A percentile compares a stretch with the other conserved stretches of the same genome.
These are phyloP conservation scores for Musa balbisiana DNA, from an alignment of 202 grass and related monocot genomes.

Conservation along the genomic window DNA sequence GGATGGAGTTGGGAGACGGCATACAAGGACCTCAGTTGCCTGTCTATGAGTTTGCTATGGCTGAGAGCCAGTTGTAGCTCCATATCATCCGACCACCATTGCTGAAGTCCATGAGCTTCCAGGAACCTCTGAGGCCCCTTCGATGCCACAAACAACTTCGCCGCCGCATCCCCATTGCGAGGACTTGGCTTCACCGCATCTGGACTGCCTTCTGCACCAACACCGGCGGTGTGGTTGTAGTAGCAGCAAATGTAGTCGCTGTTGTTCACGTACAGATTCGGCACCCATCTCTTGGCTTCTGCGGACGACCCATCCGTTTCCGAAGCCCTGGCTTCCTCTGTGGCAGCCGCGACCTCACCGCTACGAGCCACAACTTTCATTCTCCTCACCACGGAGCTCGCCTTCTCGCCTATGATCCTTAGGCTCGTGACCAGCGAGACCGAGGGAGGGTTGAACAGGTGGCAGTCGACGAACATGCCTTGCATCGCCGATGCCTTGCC, in stretches of 20 bases:
- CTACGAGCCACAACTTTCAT: neutral
- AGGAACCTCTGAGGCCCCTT: slow-evolving; percentile 1
- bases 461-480: slow-evolving; percentile 10
- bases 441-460: slow-evolving; percentile 10
- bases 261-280: slow-evolving; percentile 7
- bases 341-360: neutral
- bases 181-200: neutral
- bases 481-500: slow-evolving; percentile 12
- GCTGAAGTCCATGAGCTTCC: slow-evolving; percentile 4
- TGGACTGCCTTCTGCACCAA: neutral
- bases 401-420: neutral
- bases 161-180: neutral
- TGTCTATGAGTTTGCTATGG: slow-evolving; percentile 4
- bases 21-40: neutral
- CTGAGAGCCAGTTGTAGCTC: neutral
- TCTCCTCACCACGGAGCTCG: neutral
- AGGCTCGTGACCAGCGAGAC: slow-evolving; percentile 5
- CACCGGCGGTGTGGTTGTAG: neutral
- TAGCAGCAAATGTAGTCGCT: slow-evolving; percentile 14
- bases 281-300: slow-evolving; percentile 4
- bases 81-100: slow-evolving; percentile 5
- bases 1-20: neutral
- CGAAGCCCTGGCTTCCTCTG: neutral
- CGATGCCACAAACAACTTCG: neutral
- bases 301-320: neutral